These are phyloP conservation scores for Komagataella kurtzmanii DNA, from an alignment of 805 yeast genomes.

Conservation along the genomic window DNA sequence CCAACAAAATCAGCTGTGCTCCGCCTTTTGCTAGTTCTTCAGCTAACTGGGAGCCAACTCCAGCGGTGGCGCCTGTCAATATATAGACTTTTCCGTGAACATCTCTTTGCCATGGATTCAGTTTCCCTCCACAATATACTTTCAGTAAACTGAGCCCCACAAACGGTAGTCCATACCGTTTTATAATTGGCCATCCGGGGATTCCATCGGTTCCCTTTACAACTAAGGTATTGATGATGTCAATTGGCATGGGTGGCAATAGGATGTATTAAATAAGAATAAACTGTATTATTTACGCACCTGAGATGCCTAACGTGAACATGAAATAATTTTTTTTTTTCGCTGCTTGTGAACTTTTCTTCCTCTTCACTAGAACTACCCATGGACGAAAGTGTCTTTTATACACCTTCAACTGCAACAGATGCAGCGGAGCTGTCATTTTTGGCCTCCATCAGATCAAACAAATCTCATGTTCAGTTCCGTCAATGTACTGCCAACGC, in stretches of 20 bases:
- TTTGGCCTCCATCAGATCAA: slow-evolving; percentile 28
- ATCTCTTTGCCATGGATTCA: slow-evolving; percentile 87
- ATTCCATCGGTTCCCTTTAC: slow-evolving; percentile 62
- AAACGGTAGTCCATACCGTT: slow-evolving; percentile 41
- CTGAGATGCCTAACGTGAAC: neutral
- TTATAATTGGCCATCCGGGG: slow-evolving; percentile 60
- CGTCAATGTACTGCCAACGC: slow-evolving; percentile 40
- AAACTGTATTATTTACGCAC: neutral
- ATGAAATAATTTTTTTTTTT: neutral
- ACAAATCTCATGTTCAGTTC: slow-evolving; percentile 34
- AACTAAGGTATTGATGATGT: slow-evolving; percentile 56
- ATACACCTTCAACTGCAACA: slow-evolving; percentile 24
- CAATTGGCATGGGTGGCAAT: slow-evolving; percentile 60
- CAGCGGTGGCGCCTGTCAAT: slow-evolving; percentile 90
- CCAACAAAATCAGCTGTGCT: slow-evolving; percentile 72
- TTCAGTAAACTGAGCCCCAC: slow-evolving; percentile 37
- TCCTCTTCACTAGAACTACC: neutral
- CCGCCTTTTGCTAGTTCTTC: slow-evolving; percentile 67
- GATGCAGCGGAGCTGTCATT: slow-evolving; percentile 10
- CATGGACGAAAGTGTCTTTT: slow-evolving; percentile 26
- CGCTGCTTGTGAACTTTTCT: neutral
- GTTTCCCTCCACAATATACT: slow-evolving; percentile 64
- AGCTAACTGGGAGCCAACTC: slow-evolving; percentile 70
- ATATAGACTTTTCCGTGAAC: slow-evolving; percentile 80
- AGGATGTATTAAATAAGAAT: neutral